phyloP scores from a whole-genome alignment of 805 yeast genomes.

The Priceomyces haplophilus region DNA sequence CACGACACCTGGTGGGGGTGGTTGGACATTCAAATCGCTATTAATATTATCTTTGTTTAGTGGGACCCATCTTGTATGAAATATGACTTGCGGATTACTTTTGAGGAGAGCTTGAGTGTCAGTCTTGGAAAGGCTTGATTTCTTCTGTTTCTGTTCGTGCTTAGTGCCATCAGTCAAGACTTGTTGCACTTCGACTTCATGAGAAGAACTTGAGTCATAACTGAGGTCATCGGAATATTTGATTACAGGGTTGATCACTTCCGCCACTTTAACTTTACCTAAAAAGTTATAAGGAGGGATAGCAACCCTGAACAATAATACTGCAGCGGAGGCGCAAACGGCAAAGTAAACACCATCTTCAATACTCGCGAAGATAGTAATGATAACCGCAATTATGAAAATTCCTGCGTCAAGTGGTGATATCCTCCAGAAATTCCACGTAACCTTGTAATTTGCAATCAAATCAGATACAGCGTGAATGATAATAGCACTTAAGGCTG shows the following conservation, averaged over 20 bases:
- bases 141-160: conserved; percentile 21
- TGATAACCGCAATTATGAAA: conserved; percentile 67
- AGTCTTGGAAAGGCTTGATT: conserved; percentile 9
- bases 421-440: conserved; percentile 68
- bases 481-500: conserved; percentile 80
- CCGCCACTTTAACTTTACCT: conserved; percentile 72
- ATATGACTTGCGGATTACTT: conserved; percentile 36
- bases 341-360: conserved; percentile 93
- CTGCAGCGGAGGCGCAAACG: conserved; percentile 76
- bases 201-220: conserved; percentile 17
- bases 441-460: conserved; percentile 63
- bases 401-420: conserved; percentile 73
- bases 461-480: conserved; percentile 92
- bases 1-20: conserved; percentile 89
- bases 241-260: conserved; percentile 61
- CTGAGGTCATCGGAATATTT: conserved; percentile 20
- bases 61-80: conserved; percentile 71
- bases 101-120: conserved; percentile 22
- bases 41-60: conserved; percentile 49
- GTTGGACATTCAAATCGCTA: conserved; percentile 52
- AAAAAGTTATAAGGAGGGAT: conserved; percentile 80
- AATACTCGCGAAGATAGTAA: conserved; percentile 74
- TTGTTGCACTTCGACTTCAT: conserved; percentile 42
- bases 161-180: conserved; percentile 32
- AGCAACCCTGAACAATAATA: conserved; percentile 68